Evolutionary conservation across 2,329 filamentous ascomycete genomes (phyloP), one percentile per base, ranked within the genome.

Genomic region (Sporothrix inflata): DNA sequence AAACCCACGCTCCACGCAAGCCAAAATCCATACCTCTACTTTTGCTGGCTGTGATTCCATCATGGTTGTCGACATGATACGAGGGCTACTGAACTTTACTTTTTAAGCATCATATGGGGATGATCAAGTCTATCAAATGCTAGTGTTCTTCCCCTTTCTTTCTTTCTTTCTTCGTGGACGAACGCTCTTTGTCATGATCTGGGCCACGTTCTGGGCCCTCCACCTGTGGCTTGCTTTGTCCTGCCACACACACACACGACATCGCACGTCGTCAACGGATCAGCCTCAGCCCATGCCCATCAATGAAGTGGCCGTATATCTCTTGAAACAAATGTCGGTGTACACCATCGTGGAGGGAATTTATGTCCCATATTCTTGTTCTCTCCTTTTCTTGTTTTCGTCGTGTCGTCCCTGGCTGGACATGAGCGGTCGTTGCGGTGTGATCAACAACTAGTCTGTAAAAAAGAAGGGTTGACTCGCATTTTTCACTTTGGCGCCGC

Each of bases 181-280:
- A 21, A 4, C 42, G 21, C 6, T 63, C 61, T 49, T 66, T 66
- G 42, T 34, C 24, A 14, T 12, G 38, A 42, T 42, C 24, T 45
- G 12, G 38, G 38, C 60, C 21, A 27, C 60, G 21, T 45, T 63
- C 38, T 27, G 60, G 60, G 5, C 60, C 38, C 51, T 30, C 55
- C n/a, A n/a, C 21, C 21, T 49, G 61, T 66, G 61, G 61, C 61
- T 30, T 47, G 30, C 42, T 49, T 21, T 4, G 21, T 14, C 21
- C 61, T 47, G 61, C 61, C 40, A 65, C 61, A 45, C 60, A 42
- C 34, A 51, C n/a, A 57, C 57, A 61, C 57, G 57, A 61, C 40
- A 47, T 47, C 21, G n/a, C 19, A 47, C 24, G 61, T 42, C 57
- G 57, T 38, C 30, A 42, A 61, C 30, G 9, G 19, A 40, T 61